These are phyloP conservation scores for Aspergillus versicolor DNA, from an alignment of 2,329 filamentous ascomycete species.

Conservation along the genomic window DNA sequence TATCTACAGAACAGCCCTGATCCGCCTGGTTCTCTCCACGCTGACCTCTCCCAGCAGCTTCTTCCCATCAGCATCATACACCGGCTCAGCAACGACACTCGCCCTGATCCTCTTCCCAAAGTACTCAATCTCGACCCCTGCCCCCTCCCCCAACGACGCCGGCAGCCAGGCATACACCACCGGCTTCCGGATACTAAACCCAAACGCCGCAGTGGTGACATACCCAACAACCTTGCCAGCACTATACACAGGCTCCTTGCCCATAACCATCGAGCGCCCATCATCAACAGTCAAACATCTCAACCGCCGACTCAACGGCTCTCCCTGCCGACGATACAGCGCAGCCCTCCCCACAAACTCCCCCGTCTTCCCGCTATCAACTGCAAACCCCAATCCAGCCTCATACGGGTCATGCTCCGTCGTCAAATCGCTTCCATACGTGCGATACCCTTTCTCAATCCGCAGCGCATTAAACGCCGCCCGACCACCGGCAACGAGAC, in stretches of 20 bases:
- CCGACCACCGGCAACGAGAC: constrained; percentile 59
- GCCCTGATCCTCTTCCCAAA: constrained; percentile 57
- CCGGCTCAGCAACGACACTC: constrained; percentile 53
- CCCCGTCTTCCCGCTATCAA: constrained; percentile 40
- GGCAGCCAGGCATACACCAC: constrained; percentile 62
- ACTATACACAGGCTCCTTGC: constrained; percentile 61
- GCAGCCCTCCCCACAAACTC: constrained; percentile 55
- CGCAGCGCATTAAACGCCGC: constrained; percentile 59
- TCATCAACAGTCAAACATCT: constrained; percentile 58
- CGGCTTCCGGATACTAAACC: constrained; percentile 58
- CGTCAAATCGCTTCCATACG: constrained; percentile 59
- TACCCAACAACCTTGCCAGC: constrained; percentile 53
- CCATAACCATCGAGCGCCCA: constrained; percentile 56
- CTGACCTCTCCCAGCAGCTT: constrained; percentile 24
- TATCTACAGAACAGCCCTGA: no score
- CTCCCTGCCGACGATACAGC: constrained; percentile 43
- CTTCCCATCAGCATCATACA: constrained; percentile 45
- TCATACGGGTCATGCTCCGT: constrained; percentile 62
- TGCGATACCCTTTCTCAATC: constrained; percentile 60
- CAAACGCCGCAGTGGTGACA: constrained; percentile 61
- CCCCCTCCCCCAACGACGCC: constrained; percentile 46
- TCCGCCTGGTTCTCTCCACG: no score
- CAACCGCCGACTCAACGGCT: constrained; percentile 33
- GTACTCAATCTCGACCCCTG: constrained; percentile 60
- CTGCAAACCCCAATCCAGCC: constrained; percentile 54